Evolutionary conservation across 1,284 basidiomycete species (phyloP).

Genomic region (Leccinum pallidistipes): DNA sequence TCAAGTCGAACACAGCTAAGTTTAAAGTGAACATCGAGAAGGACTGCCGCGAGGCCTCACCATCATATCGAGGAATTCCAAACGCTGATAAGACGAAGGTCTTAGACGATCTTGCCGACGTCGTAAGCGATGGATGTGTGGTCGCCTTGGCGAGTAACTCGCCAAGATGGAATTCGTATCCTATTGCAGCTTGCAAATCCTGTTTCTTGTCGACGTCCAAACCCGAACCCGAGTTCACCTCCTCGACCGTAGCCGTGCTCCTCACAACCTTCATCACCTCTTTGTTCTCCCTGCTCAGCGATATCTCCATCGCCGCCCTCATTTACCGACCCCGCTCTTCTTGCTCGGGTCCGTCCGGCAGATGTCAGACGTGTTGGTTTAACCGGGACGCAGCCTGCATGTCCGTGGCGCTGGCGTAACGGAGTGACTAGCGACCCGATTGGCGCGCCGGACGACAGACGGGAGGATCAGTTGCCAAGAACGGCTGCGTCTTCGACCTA

Average conservation of each 20-base stretch:
- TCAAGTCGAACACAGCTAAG: too few relatives aligned
- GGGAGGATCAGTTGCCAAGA: slow-evolving; percentile 57
- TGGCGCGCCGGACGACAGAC: slow-evolving; percentile 42
- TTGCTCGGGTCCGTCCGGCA: slow-evolving; percentile 56
- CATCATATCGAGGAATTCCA: too few relatives aligned
- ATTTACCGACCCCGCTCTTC: slow-evolving; percentile 50
- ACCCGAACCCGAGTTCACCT: not conserved
- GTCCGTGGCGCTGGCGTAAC: slow-evolving; percentile 46
- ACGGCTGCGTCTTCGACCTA: slow-evolving; percentile 66
- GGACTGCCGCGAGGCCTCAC: too few relatives aligned
- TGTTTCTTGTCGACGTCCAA: slow-evolving; percentile 29
- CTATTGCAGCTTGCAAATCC: not conserved
- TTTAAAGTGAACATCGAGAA: too few relatives aligned
- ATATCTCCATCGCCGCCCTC: slow-evolving; percentile 46
- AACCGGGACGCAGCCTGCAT: slow-evolving; percentile 49
- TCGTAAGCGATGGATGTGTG: too few relatives aligned
- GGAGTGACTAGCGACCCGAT: slow-evolving; percentile 48
- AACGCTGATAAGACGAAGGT: too few relatives aligned
- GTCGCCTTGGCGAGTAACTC: too few relatives aligned
- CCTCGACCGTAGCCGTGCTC: slow-evolving; percentile 8
- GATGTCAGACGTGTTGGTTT: slow-evolving; percentile 55
- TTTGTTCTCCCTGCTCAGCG: slow-evolving; percentile 30
- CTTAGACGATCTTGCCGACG: too few relatives aligned
- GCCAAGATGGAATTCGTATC: too few relatives aligned
- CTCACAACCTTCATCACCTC: slow-evolving; percentile 11